These are phyloP conservation scores for Bauhinia variegata DNA, from an alignment of 306 rosid species.

Conservation along the genomic window DNA sequence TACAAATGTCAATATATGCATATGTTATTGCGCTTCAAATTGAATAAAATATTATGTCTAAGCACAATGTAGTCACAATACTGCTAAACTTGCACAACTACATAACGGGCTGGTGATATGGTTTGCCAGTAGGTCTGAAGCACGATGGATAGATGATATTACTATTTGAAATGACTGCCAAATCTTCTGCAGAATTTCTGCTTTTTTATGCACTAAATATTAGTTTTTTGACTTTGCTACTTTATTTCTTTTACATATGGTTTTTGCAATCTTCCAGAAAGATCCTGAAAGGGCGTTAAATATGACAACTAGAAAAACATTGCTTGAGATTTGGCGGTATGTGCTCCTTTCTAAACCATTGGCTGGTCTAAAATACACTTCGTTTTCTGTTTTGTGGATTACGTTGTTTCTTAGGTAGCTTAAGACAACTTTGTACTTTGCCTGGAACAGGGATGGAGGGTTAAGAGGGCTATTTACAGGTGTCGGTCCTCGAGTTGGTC, in stretches of 20 bases:
- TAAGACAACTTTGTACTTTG: slow-evolving; percentile 12
- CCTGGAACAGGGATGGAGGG: slow-evolving; percentile 80
- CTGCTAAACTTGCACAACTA: slow-evolving; percentile 23
- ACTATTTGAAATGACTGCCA: neutral
- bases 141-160: neutral
- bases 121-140: slow-evolving; percentile 16
- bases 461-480: slow-evolving; percentile 83
- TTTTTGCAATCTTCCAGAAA: slow-evolving; percentile 49
- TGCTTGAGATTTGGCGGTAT: slow-evolving; percentile 86
- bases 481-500: slow-evolving; percentile 76
- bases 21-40: slow-evolving; percentile 21
- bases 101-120: slow-evolving; percentile 13
- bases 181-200: slow-evolving; percentile 1
- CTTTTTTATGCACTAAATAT: neutral
- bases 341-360: slow-evolving; percentile 20
- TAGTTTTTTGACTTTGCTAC: slow-evolving; percentile 2
- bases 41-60: slow-evolving; percentile 3
- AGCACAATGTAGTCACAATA: slow-evolving; percentile 22
- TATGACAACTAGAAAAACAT: slow-evolving; percentile 87
- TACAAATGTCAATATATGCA: neutral
- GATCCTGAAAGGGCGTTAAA: slow-evolving; percentile 65
- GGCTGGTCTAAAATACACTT: slow-evolving; percentile 10
- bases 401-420: slow-evolving; percentile 22
- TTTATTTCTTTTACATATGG: slow-evolving; percentile 20
- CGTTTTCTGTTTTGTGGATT: slow-evolving; percentile 15